Base-by-base conservation (phyloP, 2,329 filamentous ascomycete genomes). In the Sordariomycetes sp. region DNA sequence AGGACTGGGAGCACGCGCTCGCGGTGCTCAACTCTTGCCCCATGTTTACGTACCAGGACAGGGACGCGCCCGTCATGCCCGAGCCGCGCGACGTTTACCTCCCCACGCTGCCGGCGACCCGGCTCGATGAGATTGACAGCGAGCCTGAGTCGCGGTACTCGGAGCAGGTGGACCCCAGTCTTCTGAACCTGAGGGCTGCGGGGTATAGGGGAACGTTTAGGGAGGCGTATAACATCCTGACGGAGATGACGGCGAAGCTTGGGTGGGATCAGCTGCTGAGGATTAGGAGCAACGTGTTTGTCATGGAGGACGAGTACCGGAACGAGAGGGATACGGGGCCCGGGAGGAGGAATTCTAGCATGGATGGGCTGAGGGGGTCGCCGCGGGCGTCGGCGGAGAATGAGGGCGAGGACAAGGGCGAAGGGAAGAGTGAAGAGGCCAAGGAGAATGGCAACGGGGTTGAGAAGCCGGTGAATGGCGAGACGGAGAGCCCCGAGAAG, bases 21-120 rank as follows among this genome's bases (percentile, higher is more conserved):
- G 85, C 95, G 5, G 97, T 94, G 3, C 79, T 99, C 56, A 99
- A 99, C 73, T 99, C 94, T 20, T 99, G 94, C 70, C 94, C 94
- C 10, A 99, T 99, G 94, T 99, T 99, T 70, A 99, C 94, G 7
- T 97, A 99, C 70, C 94, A 97, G 71, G 94, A 99, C 72, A 97
- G 96, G 70, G 94, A 99, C 68, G 87, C 90, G 6, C 94, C 94
- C 3, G 74, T 94, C 59, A 92, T 97, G 87, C 94, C 94, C 1
- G 90, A 96, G 66, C 91, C 94, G 0, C 86, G 87, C 64, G 88
- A 90, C 58, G 87, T 97, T 50, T 84, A 88, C 63, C 80, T 99
- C 15, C 94, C 94, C 0, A 88, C 92, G 17, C 78, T 97, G 56
- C 80, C 87, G 0, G 94, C 97, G 70, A 95, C 89, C 20, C 83